A percentile compares a stretch with the other conserved stretches of the same genome.
phyloP scores from a whole-genome alignment of 2,329 filamentous ascomycete species.

The Mycogone perniciosa region DNA sequence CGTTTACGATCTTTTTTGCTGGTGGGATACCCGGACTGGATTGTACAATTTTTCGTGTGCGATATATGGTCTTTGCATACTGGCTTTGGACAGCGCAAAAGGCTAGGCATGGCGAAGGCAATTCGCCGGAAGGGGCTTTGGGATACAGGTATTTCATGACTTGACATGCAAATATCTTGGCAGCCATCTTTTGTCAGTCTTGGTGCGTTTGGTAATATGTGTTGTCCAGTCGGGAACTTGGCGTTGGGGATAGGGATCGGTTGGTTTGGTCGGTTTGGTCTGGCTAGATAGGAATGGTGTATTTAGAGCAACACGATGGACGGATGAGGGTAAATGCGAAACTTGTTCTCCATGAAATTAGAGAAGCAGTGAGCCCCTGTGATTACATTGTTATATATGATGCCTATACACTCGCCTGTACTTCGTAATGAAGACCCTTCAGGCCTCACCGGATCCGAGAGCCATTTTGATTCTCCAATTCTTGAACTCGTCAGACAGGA shows the following conservation, averaged over 20 bases:
- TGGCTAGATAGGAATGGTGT: not conserved
- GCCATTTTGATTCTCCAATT: conserved; percentile 61
- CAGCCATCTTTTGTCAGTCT: not conserved
- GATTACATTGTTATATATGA: too few species aligned
- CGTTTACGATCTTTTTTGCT: not conserved
- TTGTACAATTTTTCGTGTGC: conserved; percentile 17
- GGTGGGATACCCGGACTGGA: not conserved
- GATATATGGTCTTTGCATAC: conserved; percentile 19
- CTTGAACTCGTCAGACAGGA: conserved; percentile 71
- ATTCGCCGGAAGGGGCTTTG: not conserved
- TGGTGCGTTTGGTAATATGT: not conserved
- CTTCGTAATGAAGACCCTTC: too few species aligned
- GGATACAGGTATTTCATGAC: conserved; percentile 6
- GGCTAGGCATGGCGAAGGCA: too few species aligned
- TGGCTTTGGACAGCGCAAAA: conserved; percentile 11
- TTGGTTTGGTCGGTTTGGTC: not conserved
- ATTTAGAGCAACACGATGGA: not conserved
- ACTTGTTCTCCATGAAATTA: too few species aligned
- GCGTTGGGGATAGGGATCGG: not conserved
- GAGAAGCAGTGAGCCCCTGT: too few species aligned
- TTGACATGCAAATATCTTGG: conserved; percentile 2
- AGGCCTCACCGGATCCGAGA: conserved; percentile 16
- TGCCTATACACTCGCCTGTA: too few species aligned
- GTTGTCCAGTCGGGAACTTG: not conserved
- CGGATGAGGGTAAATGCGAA: too few species aligned